A percentile compares a stretch with the other conserved stretches of the same genome.
phyloP scores from a whole-genome alignment of 169 alveolate species.

The Neospora caninum region DNA sequence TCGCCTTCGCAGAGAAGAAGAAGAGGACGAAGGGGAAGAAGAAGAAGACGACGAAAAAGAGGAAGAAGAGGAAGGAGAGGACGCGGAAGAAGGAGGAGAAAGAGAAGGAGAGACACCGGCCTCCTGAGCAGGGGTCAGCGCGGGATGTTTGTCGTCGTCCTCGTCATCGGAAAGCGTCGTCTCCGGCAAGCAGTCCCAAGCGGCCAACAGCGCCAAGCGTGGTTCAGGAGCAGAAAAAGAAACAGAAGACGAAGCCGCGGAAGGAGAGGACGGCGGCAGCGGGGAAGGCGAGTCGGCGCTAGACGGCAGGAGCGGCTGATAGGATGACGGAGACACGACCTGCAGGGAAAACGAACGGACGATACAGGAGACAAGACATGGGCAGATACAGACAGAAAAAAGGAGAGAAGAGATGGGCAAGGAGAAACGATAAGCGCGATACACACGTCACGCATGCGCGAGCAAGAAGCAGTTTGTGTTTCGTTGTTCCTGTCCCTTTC shows the following conservation, averaged over 20 bases:
- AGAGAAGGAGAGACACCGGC: background rate
- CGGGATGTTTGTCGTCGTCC: background rate
- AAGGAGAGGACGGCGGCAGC: background rate
- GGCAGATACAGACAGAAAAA: too few relatives aligned
- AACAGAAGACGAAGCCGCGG: too few relatives aligned
- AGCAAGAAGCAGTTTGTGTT: too few relatives aligned
- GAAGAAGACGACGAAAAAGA: background rate
- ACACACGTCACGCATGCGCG: too few relatives aligned
- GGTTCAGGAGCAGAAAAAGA: background rate
- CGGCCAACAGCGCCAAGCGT: background rate
- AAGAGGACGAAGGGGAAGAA: background rate
- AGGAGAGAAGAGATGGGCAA: too few relatives aligned
- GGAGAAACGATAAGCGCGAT: too few relatives aligned
- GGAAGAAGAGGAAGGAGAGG: background rate
- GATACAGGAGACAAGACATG: background rate
- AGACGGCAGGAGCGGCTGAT: background rate
- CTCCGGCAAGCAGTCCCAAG: constrained; percentile 18
- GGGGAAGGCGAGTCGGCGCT: background rate
- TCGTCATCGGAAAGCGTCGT: background rate
- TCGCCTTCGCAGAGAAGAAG: background rate
- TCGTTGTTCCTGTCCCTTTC: too few relatives aligned
- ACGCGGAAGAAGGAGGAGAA: background rate
- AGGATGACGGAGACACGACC: background rate
- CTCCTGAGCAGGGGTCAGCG: background rate
- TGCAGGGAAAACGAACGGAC: background rate